Percentiles rank a stretch among this genome's conserved stretches.
These are phyloP conservation scores for Podaxis pistillaris DNA, from an alignment of 768 basidiomycete genomes.

Conservation along the genomic window DNA sequence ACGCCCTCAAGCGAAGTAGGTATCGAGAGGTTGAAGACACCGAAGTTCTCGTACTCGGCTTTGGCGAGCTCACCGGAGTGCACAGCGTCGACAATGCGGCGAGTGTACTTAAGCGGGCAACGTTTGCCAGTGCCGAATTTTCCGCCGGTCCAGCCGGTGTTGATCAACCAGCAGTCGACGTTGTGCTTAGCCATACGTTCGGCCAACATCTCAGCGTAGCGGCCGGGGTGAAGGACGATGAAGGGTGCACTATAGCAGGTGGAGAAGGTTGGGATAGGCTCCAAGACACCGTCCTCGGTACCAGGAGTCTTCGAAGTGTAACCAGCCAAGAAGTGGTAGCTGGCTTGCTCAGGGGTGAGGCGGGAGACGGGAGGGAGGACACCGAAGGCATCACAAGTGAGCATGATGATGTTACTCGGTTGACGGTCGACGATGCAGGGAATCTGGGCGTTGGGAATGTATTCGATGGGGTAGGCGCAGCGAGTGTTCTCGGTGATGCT, in stretches of 20 bases:
- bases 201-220: slow-evolving; percentile 97
- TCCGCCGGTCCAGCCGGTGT: slow-evolving; percentile 97
- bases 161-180: slow-evolving; percentile 97
- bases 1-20: slow-evolving; percentile 84
- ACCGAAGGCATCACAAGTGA: slow-evolving; percentile 98
- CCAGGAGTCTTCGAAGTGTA: slow-evolving; percentile 99
- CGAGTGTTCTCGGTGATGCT: slow-evolving; percentile 99
- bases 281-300: slow-evolving; percentile 96
- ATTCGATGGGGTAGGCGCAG: slow-evolving; percentile 98
- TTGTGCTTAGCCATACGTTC: slow-evolving; percentile 87
- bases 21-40: slow-evolving; percentile 79
- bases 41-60: slow-evolving; percentile 84
- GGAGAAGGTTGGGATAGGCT: slow-evolving; percentile 98
- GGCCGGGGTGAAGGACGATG: slow-evolving; percentile 94
- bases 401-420: slow-evolving; percentile 94
- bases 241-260: slow-evolving; percentile 99
- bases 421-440: slow-evolving; percentile 86
- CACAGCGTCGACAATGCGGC: slow-evolving; percentile 94
- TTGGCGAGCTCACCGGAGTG: slow-evolving; percentile 90
- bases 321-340: slow-evolving; percentile 96
- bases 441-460: slow-evolving; percentile 92
- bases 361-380: slow-evolving; percentile 95
- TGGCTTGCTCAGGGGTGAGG: slow-evolving; percentile 91
- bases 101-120: slow-evolving; percentile 95
- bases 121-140: slow-evolving; percentile 91